Base-by-base conservation (phyloP, 2,329 filamentous ascomycete species). In the Aspergillus cejpii region DNA sequence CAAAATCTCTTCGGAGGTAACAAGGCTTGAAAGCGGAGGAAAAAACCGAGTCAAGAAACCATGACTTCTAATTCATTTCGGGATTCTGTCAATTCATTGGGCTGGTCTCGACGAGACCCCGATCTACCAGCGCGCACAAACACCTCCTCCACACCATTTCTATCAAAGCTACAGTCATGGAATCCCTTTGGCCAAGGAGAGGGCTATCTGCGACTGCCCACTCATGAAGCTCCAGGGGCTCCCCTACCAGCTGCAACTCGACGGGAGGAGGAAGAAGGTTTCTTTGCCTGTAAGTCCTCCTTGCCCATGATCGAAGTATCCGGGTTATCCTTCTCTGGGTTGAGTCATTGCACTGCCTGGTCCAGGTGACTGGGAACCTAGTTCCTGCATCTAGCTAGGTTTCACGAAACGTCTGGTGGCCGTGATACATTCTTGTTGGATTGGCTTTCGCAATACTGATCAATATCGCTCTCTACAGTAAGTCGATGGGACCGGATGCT, bases 401-500 rank as follows among this genome's bases (percentile, higher is more conserved):
- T 54, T 54, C 58, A 57, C 55, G 47, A 41, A 50, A 48, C 52
- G 50, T 53, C 55, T 49, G 50, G 50, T 47, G 45, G 41, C 36
- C 37, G 43, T 40, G 29, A 33, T 27, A 36, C 29, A 11, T 17
- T 44, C 19, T 39, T 37, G 21, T 43, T 39, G 14, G 31, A 6
- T 8, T 45, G 33, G 20, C 20, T 17, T 39, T 44, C 39, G 15
- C 40, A 51, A 44, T 34, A 51, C 55, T 56, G 43, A 56, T 41
- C 49, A 23, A 41, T 49, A 8, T 42, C 28, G 19, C 40, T 49
- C 43, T 45, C 60, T 60, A 63, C 70, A 97, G 92, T 98, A 74
- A 95, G 88, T 73, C 81, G 91, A 72, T 97, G 91, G 92, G 92
- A 98, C 72, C 86, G 91, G 46, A 74, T 97, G 63, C 77, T 98